Percentiles rank a stretch among this genome's conserved stretches.
Conservation (phyloP, 2,329 filamentous ascomycete species). For the Helotiales sp. region DNA sequence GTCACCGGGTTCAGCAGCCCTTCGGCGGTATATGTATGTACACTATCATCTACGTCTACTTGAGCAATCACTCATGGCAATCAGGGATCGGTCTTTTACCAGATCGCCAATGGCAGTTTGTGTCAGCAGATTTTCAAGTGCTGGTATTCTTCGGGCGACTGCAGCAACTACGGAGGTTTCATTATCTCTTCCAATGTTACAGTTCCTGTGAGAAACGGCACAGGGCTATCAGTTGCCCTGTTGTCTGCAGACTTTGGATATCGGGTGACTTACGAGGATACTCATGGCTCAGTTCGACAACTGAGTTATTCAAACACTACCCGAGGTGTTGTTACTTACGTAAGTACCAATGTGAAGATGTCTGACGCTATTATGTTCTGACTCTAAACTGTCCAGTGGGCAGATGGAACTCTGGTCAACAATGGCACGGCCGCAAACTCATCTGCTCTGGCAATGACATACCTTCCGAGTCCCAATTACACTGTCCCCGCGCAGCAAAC, state of each 20-base stretch:
- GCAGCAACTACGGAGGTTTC: slow-evolving; percentile 1
- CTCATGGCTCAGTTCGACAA: slow-evolving; percentile 8
- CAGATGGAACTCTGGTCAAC: neutral
- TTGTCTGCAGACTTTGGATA: slow-evolving; percentile 12
- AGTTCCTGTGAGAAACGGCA: slow-evolving; percentile 5
- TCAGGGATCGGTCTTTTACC: slow-evolving; percentile 7
- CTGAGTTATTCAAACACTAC: slow-evolving; percentile 14
- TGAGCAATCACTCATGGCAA: neutral
- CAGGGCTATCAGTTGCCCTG: slow-evolving; percentile 4
- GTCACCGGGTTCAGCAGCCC: slow-evolving; percentile 7
- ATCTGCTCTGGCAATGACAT: slow-evolving; percentile 8
- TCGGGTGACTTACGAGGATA: slow-evolving; percentile 13
- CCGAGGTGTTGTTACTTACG: neutral
- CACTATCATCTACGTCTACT: neutral
- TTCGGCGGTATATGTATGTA: neutral
- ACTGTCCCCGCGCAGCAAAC: neutral
- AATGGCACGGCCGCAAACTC: neutral
- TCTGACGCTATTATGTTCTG: neutral
- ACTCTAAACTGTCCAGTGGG: neutral
- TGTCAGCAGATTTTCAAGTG: slow-evolving; percentile 13
- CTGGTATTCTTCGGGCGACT: neutral
- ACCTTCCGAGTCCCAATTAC: neutral
- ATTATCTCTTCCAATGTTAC: slow-evolving; percentile 9
- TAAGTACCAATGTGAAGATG: neutral
- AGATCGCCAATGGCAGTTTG: neutral